Conservation (phyloP, 169 alveolate species). For the Eimeria necatrix region DNA sequence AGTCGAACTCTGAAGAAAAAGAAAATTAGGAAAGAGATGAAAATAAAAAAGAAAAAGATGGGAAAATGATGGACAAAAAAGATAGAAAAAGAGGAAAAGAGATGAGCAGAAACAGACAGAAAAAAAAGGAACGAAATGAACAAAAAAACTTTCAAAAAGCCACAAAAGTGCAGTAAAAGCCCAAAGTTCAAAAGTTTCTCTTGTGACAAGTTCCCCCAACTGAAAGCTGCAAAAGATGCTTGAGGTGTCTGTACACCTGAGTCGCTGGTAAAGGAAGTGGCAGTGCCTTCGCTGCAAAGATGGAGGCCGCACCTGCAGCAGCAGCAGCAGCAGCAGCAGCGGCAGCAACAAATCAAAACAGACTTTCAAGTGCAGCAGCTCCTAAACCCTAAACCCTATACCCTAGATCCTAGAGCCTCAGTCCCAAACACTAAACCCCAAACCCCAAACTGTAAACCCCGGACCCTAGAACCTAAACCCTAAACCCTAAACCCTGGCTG, state of each 20-base stretch:
- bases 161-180: neutral
- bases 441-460: neutral
- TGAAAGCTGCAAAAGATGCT: neutral
- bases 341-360: neutral
- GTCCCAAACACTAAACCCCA: too few species aligned
- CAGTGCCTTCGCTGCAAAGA: conserved; percentile 61
- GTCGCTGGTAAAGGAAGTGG: conserved; percentile 79
- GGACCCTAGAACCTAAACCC: neutral
- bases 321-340: neutral
- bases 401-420: too few species aligned
- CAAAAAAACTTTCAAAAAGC: neutral
- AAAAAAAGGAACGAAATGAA: neutral
- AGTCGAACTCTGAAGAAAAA: conserved; percentile 40
- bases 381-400: too few species aligned
- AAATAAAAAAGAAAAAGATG: neutral
- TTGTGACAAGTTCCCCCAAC: neutral
- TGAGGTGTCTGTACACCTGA: conserved; percentile 4
- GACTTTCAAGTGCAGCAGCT: too few species aligned
- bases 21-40: neutral
- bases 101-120: neutral
- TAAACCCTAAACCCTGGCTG: too few species aligned
- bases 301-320: conserved; percentile 77
- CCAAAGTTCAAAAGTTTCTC: neutral
- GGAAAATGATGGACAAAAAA: neutral
- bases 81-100: too few species aligned